Evolutionary conservation across 225 moss, liverwort and hornwort species (phyloP).

Genomic region (Asterella californica): DNA sequence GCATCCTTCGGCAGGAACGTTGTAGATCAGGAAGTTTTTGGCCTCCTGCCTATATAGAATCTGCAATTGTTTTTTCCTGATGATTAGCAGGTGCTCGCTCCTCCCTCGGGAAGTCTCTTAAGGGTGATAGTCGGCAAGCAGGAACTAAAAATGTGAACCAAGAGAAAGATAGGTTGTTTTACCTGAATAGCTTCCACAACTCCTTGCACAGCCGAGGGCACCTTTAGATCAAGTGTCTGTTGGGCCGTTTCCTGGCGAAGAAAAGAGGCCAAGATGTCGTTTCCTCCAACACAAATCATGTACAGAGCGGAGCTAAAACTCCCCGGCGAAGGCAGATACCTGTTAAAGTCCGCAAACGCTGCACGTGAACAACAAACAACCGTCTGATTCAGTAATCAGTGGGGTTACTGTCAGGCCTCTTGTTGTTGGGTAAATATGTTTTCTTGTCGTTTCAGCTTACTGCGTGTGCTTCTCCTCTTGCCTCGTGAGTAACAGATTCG

Average conservation of each 20-base stretch:
- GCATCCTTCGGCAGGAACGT: conserved; percentile 33
- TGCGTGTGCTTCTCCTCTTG: too few relatives aligned
- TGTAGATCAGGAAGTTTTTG: conserved; percentile 27
- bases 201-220: background rate
- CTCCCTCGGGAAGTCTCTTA: too few relatives aligned
- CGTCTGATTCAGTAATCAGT: too few relatives aligned
- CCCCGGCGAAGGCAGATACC: background rate
- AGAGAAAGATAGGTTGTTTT: background rate
- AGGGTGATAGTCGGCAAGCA: background rate
- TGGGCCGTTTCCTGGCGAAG: background rate
- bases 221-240: background rate
- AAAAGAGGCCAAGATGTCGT: background rate
- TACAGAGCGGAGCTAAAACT: background rate
- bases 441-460: background rate
- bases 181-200: background rate
- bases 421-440: background rate
- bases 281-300: conserved; percentile 12
- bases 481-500: too few relatives aligned
- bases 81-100: too few relatives aligned
- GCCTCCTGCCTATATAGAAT: conserved; percentile 19
- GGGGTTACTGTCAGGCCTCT: too few relatives aligned
- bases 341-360: background rate
- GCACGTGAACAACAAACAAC: background rate
- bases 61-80: background rate
- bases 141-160: background rate